Evolutionary conservation across 192 early-diverging fungal genomes (phyloP).

Genomic region (Lobosporangium transversale): DNA sequence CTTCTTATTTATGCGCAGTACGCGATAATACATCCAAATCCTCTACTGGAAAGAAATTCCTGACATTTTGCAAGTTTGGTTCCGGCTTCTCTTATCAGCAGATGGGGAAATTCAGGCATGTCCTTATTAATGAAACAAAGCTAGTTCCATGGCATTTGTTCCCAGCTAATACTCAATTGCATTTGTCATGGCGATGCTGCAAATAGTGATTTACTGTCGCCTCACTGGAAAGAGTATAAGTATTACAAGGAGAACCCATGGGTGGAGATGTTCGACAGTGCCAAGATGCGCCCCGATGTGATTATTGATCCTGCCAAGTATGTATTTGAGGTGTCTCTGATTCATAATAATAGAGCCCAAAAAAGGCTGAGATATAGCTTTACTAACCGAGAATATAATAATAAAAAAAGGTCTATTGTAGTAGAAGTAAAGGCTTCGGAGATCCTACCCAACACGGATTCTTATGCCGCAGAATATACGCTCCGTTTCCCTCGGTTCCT

Average conservation of each 20-base stretch:
- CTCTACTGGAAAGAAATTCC: conserved; percentile 41
- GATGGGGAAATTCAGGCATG: conserved; percentile 67
- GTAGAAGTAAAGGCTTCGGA: conserved; percentile 75
- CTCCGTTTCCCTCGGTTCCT: conserved; percentile 84
- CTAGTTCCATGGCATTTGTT: too few relatives aligned
- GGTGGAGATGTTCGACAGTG: conserved; percentile 50
- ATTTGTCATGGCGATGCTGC: too few relatives aligned
- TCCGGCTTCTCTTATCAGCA: conserved; percentile 73
- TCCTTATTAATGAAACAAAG: conserved; percentile 47
- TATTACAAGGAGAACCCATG: conserved; percentile 40
- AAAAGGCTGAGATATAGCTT: too few relatives aligned
- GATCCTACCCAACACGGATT: conserved; percentile 61
- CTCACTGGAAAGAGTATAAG: conserved; percentile 51
- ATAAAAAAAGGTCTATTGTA: conserved; percentile 59
- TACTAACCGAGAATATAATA: neutral
- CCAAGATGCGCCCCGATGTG: conserved; percentile 77
- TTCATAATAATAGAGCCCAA: neutral
- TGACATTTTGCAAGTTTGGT: conserved; percentile 76
- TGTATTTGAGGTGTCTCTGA: neutral
- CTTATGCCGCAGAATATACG: conserved; percentile 70
- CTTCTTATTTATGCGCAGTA: conserved; percentile 40
- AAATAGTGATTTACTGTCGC: conserved; percentile 29
- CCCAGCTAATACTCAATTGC: too few relatives aligned
- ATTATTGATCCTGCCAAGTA: conserved; percentile 69
- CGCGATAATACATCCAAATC: conserved; percentile 31